Base-by-base conservation (phyloP, 345 rosid species). In the Fremontodendron californicum region DNA sequence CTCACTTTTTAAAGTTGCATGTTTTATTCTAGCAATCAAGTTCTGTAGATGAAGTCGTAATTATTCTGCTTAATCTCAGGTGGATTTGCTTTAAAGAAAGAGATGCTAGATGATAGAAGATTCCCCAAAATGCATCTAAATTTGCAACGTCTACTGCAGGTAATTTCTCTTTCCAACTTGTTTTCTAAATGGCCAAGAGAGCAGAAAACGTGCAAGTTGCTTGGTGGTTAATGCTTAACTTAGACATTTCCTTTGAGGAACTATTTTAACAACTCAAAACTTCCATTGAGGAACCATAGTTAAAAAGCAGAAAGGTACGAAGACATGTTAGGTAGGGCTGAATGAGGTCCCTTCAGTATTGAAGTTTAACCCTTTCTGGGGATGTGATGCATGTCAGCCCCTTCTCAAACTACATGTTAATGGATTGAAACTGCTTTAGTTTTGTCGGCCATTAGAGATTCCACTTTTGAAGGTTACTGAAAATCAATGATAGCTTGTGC, bases 111-210 rank as follows among this genome's bases (percentile, higher is more conserved):
- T 67, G 95, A 92, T 71, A 85, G 98, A 85, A 92, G 94, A 78
- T 91, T 94, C 76, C 97, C 99, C 0, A 96, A 94, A 84, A 87
- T 96, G 93, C 93, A 90, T 88, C 94, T 96, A 75, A 87, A 94
- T 85, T 84, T 96, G 89, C 98, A 96, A 79, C 93, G 97, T 18
- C 88, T 96, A 25, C 84, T 96, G 78, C 99, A 94, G 95, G 99
- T 96, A 82, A 10, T 73, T 67, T 80, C 39, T 77, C 72, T 46
- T 46, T 46, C 68, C 23, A 27, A 3, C 25, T 76, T 60, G 31
- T 19, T 27, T 68, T 61, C 16, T 61, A 61, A 29, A 61, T 58
- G 35, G 35, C 63, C 19, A 62, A 31, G 31, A 10, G 31, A 35
- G 73, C 49, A 19, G 42, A 35, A 71, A 78, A 23, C 18, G 2